Evolutionary conservation across 306 rosid species (phyloP).

Genomic region (Psophocarpus tetragonolobus): DNA sequence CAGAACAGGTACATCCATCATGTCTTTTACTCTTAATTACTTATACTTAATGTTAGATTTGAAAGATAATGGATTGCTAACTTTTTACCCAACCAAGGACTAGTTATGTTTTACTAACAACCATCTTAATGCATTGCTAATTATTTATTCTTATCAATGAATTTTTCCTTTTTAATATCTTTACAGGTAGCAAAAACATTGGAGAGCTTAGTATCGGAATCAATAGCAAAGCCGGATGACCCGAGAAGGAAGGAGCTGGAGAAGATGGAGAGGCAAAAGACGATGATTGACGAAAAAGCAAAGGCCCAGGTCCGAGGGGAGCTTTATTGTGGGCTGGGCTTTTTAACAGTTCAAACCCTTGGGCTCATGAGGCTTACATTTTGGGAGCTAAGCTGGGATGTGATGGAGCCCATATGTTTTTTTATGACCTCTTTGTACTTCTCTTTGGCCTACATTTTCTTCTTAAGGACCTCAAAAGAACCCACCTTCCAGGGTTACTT

Average conservation of each 20-base stretch:
- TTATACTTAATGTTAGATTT: no score
- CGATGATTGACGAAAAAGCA: slow-evolving; percentile 57
- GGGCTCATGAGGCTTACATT: slow-evolving; percentile 82
- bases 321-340: slow-evolving; percentile 65
- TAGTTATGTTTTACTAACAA: no score
- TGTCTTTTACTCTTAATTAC: no score
- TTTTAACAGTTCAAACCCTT: slow-evolving; percentile 48
- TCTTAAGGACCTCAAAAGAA: slow-evolving; percentile 60
- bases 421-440: slow-evolving; percentile 55
- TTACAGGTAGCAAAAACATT: slow-evolving; percentile 65
- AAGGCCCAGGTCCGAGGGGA: slow-evolving; percentile 52
- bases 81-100: no score
- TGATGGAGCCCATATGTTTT: slow-evolving; percentile 96
- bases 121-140: no score
- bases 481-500: slow-evolving; percentile 76
- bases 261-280: slow-evolving; percentile 58
- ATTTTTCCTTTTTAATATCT: no score
- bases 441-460: neutral
- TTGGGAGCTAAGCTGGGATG: slow-evolving; percentile 94
- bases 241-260: slow-evolving; percentile 54
- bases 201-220: slow-evolving; percentile 45
- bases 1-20: slow-evolving; percentile 88
- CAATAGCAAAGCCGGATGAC: slow-evolving; percentile 58
- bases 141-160: no score
- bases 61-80: no score